Conservation (phyloP, 371 early-diverging fungal species). For the Lichtheimia ornata region DNA sequence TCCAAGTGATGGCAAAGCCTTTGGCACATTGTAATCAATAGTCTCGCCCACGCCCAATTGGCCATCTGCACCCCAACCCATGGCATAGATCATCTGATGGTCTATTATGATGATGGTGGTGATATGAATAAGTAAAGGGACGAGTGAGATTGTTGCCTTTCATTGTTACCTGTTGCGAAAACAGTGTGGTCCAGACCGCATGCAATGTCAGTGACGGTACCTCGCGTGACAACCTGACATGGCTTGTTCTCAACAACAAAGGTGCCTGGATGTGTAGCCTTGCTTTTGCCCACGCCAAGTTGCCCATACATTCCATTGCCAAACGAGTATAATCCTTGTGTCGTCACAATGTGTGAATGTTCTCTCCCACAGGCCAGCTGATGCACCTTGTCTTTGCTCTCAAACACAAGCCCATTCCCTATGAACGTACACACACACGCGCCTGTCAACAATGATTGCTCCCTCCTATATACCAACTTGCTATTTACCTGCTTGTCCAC, state of each 20-base stretch:
- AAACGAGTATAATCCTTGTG: conserved; percentile 49
- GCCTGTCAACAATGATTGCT: not conserved
- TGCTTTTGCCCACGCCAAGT: conserved; percentile 54
- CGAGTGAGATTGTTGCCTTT: not conserved
- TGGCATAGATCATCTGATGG: conserved; percentile 48
- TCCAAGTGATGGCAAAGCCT: conserved; percentile 33
- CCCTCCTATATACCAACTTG: conserved; percentile 15
- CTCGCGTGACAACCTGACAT: conserved; percentile 15
- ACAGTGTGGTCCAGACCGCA: conserved; percentile 79
- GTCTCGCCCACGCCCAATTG: conserved; percentile 66
- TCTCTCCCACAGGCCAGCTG: conserved; percentile 58
- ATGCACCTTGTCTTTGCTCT: conserved; percentile 9
- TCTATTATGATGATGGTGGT: conserved; percentile 1
- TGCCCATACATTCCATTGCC: conserved; percentile 78
- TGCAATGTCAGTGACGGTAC: conserved; percentile 52
- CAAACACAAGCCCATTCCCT: conserved; percentile 3
- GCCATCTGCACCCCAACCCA: conserved; percentile 87
- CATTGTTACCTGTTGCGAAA: conserved; percentile 53
- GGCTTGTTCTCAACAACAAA: conserved; percentile 26
- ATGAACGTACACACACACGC: too few species aligned
- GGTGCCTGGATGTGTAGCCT: conserved; percentile 31
- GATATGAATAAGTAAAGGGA: not conserved
- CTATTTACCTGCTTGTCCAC: conserved; percentile 40
- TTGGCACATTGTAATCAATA: conserved; percentile 49
- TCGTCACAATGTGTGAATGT: conserved; percentile 55